Conservation (phyloP, 441 rosid genomes). For the California macrophylla region DNA sequence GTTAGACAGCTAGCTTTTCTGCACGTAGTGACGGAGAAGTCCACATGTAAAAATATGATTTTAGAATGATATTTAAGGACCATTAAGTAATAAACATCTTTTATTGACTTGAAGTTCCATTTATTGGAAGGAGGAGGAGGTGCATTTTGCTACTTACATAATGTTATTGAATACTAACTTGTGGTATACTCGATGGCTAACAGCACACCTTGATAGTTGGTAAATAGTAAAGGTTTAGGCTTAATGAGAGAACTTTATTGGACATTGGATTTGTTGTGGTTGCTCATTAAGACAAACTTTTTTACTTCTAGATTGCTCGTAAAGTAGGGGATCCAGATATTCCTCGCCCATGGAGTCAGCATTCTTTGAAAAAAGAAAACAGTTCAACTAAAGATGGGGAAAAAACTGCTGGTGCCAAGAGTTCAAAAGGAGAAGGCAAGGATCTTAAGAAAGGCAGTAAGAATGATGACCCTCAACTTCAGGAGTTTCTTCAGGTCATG, state of each 20-base stretch:
- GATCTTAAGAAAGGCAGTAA: constrained; percentile 23
- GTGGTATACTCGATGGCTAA: neutral
- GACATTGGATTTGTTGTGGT: neutral
- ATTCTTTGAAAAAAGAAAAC: constrained; percentile 43
- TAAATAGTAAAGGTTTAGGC: neutral
- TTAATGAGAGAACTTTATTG: neutral
- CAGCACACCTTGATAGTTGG: neutral
- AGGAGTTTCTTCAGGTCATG: constrained; percentile 79
- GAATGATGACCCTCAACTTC: constrained; percentile 39
- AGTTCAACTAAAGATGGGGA: constrained; percentile 23
- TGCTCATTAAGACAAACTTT: neutral
- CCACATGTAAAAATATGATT: neutral
- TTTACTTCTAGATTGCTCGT: constrained; percentile 48
- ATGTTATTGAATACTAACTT: neutral
- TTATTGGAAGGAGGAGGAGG: neutral
- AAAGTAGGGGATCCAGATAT: constrained; percentile 52
- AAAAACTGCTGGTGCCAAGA: constrained; percentile 19
- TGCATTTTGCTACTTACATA: neutral
- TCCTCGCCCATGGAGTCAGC: constrained; percentile 84
- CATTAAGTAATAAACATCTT: neutral
- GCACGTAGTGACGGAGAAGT: neutral
- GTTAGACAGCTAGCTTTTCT: neutral
- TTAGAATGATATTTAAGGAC: neutral
- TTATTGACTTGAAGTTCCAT: neutral
- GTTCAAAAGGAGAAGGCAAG: constrained; percentile 25